phyloP scores from a whole-genome alignment of 495 filamentous ascomycete species.

The Penicillium arizonense region DNA sequence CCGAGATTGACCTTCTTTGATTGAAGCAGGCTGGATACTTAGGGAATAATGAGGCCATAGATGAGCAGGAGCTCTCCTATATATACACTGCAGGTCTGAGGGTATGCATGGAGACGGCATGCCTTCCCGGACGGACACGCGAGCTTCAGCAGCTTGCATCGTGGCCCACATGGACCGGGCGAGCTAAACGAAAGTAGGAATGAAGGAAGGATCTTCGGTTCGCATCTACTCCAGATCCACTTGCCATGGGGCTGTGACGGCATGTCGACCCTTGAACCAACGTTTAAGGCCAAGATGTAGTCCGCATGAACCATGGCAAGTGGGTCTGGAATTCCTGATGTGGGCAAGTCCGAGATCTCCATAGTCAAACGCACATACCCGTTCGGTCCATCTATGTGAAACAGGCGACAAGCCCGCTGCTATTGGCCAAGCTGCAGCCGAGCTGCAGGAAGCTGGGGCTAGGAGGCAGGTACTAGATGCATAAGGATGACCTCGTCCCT shows the following conservation, averaged over 20 bases:
- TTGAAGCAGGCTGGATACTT: constrained; percentile 6
- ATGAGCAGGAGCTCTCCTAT: constrained; percentile 19
- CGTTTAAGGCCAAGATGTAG: constrained; percentile 3
- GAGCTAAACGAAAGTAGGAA: constrained; percentile 17
- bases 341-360: constrained; percentile 2
- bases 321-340: constrained; percentile 16
- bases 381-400: constrained; percentile 9
- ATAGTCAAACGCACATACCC: constrained; percentile 19
- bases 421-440: constrained; percentile 17
- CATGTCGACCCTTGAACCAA: constrained; percentile 16
- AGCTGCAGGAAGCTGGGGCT: constrained; percentile 13
- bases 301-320: constrained; percentile 17
- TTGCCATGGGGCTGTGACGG: constrained; percentile 18
- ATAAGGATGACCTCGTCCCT: neutral
- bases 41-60: constrained; percentile 3
- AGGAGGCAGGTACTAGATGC: constrained; percentile 24
- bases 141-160: constrained; percentile 22
- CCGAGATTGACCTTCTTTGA: neutral
- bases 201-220: constrained; percentile 25
- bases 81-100: constrained; percentile 15
- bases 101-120: constrained; percentile 17
- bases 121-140: constrained; percentile 18
- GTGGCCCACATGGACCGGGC: constrained; percentile 25
- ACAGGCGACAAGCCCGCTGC: constrained; percentile 22
- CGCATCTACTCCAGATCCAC: constrained; percentile 18